Percentiles rank a stretch among this genome's conserved stretches.
phyloP scores from a whole-genome alignment of 2,329 filamentous ascomycete genomes.

The Xenosphaeropsis pyriputrescens region DNA sequence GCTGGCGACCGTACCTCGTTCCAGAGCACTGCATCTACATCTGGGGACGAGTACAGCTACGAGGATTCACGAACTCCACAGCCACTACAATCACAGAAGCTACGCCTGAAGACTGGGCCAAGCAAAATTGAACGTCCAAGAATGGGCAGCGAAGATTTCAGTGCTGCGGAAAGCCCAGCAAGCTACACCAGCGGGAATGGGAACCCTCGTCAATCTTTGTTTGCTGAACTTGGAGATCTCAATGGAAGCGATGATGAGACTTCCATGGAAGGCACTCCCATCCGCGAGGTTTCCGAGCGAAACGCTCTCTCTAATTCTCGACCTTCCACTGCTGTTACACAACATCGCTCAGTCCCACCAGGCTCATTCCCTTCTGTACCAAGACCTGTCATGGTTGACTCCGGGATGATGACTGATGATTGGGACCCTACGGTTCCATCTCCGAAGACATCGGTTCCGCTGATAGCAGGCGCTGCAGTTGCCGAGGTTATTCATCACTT shows the following conservation, averaged over 20 bases:
- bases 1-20: conserved; percentile 50
- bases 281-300: too few relatives aligned
- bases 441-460: conserved; percentile 8
- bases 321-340: conserved; percentile 23
- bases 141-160: conserved; percentile 43
- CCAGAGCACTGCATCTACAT: conserved; percentile 80
- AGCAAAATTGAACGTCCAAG: conserved; percentile 45
- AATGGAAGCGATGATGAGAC: conserved; percentile 60
- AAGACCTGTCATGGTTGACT: conserved; percentile 39
- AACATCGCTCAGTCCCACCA: conserved; percentile 11
- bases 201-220: conserved; percentile 61
- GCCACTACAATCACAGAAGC: conserved; percentile 47
- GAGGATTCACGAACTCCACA: conserved; percentile 49
- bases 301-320: conserved; percentile 19
- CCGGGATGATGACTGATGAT: conserved; percentile 45
- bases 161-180: conserved; percentile 41
- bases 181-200: conserved; percentile 34
- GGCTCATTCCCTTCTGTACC: conserved; percentile 33
- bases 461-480: conserved; percentile 4
- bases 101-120: conserved; percentile 58
- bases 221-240: conserved; percentile 77
- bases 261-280: conserved; percentile 34
- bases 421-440: conserved; percentile 22
- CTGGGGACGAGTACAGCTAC: conserved; percentile 59
- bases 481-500: conserved; percentile 4